These are phyloP conservation scores for Macrocybe gigantea DNA, from an alignment of 768 basidiomycete species.

Conservation along the genomic window DNA sequence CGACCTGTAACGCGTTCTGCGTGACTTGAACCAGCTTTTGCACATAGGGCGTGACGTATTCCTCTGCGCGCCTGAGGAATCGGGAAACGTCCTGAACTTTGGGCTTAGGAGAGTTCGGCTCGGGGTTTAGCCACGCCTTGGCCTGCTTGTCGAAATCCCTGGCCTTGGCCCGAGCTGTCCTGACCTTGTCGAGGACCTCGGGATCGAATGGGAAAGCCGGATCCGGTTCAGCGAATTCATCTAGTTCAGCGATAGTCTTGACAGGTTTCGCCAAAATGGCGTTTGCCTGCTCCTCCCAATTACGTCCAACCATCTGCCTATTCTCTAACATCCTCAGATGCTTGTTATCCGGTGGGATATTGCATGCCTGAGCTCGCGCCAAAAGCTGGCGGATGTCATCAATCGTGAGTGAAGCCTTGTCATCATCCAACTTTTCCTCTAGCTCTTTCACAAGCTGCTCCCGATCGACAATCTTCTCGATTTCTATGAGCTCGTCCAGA, in stretches of 20 bases:
- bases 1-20: slow-evolving; percentile 74
- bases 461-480: slow-evolving; percentile 78
- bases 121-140: slow-evolving; percentile 59
- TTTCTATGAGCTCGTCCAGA: slow-evolving; percentile 69
- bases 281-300: slow-evolving; percentile 74
- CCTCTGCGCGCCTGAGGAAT: slow-evolving; percentile 66
- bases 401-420: slow-evolving; percentile 48
- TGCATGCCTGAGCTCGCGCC: slow-evolving; percentile 63
- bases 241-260: slow-evolving; percentile 74
- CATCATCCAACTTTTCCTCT: slow-evolving; percentile 67
- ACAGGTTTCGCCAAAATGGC: slow-evolving; percentile 59
- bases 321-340: slow-evolving; percentile 58
- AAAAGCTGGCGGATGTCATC: slow-evolving; percentile 75
- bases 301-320: slow-evolving; percentile 61
- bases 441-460: slow-evolving; percentile 74
- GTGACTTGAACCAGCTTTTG: slow-evolving; percentile 62
- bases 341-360: slow-evolving; percentile 58
- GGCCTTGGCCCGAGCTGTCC: slow-evolving; percentile 60
- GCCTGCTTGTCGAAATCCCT: slow-evolving; percentile 79
- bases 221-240: slow-evolving; percentile 64
- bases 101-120: slow-evolving; percentile 49
- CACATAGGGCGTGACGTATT: slow-evolving; percentile 66
- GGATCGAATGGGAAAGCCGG: slow-evolving; percentile 65
- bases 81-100: slow-evolving; percentile 64
- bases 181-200: slow-evolving; percentile 58